Evolutionary conservation across 2,329 filamentous ascomycete genomes (phyloP).

Genomic region (Fusarium sp.): DNA sequence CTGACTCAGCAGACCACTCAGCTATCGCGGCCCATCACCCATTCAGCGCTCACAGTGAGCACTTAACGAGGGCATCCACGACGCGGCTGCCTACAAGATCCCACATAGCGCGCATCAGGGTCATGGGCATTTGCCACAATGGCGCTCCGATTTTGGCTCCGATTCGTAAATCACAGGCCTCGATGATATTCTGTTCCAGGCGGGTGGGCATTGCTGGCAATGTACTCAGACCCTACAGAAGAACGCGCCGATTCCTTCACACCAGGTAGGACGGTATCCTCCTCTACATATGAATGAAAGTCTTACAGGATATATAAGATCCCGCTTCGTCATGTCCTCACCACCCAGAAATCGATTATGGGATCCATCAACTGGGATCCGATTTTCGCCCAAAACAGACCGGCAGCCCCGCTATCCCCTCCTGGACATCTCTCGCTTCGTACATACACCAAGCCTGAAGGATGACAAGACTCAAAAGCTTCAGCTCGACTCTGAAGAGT

Average conservation of each 20-base stretch:
- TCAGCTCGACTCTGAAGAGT: conserved; percentile 25
- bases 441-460: conserved; percentile 28
- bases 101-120: conserved; percentile 30
- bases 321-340: conserved; percentile 32
- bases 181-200: conserved; percentile 34
- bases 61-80: conserved; percentile 29
- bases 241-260: conserved; percentile 20
- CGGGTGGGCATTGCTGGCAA: conserved; percentile 40
- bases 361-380: conserved; percentile 45
- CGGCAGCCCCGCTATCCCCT: conserved; percentile 39
- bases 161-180: conserved; percentile 17
- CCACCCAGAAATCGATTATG: conserved; percentile 38
- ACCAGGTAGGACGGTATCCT: conserved; percentile 24
- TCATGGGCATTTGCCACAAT: conserved; percentile 40
- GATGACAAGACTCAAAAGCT: not conserved
- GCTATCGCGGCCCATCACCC: conserved; percentile 3
- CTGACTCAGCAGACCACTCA: conserved; percentile 48
- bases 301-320: conserved; percentile 8
- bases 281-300: conserved; percentile 19
- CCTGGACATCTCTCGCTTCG: conserved; percentile 41
- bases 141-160: conserved; percentile 33
- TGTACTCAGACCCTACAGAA: conserved; percentile 41
- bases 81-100: conserved; percentile 47
- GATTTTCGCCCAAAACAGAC: conserved; percentile 41
- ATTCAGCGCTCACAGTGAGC: conserved; percentile 22